These are phyloP conservation scores for Blastomyces gilchristii DNA, from an alignment of 2,329 filamentous ascomycete genomes.

Conservation along the genomic window DNA sequence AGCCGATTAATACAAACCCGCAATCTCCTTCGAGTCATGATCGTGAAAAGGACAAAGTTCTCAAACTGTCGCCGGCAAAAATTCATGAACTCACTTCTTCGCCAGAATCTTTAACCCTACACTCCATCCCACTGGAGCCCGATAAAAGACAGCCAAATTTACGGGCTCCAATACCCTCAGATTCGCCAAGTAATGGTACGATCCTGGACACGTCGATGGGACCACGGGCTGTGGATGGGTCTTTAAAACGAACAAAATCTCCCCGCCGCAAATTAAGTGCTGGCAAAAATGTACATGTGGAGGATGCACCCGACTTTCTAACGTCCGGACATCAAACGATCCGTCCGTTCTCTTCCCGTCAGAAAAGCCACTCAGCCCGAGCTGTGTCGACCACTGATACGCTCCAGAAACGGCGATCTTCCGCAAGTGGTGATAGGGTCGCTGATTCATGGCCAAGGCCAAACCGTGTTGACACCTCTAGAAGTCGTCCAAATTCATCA, in stretches of 20 bases:
- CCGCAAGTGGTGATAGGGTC: slow-evolving; percentile 24
- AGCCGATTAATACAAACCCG: neutral
- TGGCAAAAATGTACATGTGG: slow-evolving; percentile 20
- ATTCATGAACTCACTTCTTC: slow-evolving; percentile 46
- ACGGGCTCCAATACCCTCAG: slow-evolving; percentile 16
- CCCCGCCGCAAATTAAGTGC: slow-evolving; percentile 11
- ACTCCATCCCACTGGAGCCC: slow-evolving; percentile 25
- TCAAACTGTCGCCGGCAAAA: slow-evolving; percentile 46
- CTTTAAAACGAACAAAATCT: slow-evolving; percentile 18
- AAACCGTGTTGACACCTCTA: slow-evolving; percentile 27
- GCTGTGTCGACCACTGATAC: slow-evolving; percentile 31
- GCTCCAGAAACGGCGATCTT: slow-evolving; percentile 24
- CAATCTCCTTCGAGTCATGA: slow-evolving; percentile 14
- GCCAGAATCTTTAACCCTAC: slow-evolving; percentile 44
- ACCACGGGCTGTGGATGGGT: slow-evolving; percentile 14
- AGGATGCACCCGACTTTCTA: slow-evolving; percentile 19
- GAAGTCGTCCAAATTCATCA: slow-evolving; percentile 19
- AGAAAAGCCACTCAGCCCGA: slow-evolving; percentile 19
- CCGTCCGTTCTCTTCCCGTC: slow-evolving; percentile 9
- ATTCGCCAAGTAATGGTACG: neutral
- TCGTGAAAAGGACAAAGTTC: slow-evolving; percentile 30
- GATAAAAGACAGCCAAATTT: slow-evolving; percentile 19
- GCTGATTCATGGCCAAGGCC: slow-evolving; percentile 27
- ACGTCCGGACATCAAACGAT: slow-evolving; percentile 16
- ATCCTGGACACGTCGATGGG: slow-evolving; percentile 13